These are phyloP conservation scores for Talaromyces ruber DNA, from an alignment of 495 filamentous ascomycete genomes.

Conservation along the genomic window DNA sequence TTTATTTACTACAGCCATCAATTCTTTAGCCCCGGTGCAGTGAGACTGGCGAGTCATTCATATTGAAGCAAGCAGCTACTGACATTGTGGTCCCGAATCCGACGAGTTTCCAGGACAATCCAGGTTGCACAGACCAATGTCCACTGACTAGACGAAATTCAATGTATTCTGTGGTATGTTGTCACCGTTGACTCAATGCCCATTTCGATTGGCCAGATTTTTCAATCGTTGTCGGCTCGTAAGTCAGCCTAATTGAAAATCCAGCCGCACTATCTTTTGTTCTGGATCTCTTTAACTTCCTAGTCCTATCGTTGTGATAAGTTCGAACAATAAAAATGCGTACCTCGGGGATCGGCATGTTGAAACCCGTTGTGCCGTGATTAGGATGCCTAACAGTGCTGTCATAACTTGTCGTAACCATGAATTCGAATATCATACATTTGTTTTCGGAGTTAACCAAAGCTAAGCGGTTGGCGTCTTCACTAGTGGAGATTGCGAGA, in stretches of 20 bases:
- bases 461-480: background rate
- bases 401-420: background rate
- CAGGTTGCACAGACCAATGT: background rate
- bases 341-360: background rate
- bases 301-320: background rate
- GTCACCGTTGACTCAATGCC: background rate
- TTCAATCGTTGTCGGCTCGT: background rate
- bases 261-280: background rate
- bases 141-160: background rate
- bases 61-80: background rate
- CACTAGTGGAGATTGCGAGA: background rate
- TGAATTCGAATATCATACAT: background rate
- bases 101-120: background rate
- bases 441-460: background rate
- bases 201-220: background rate
- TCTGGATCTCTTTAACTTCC: background rate
- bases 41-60: background rate
- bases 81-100: background rate
- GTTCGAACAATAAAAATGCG: background rate
- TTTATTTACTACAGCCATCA: background rate
- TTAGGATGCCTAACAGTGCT: background rate
- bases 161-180: background rate
- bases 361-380: background rate
- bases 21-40: background rate
- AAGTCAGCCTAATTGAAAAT: background rate